Evolutionary conservation across 1,139 yeast genomes (phyloP).

Genomic region (Suhomyces choctaworum): DNA sequence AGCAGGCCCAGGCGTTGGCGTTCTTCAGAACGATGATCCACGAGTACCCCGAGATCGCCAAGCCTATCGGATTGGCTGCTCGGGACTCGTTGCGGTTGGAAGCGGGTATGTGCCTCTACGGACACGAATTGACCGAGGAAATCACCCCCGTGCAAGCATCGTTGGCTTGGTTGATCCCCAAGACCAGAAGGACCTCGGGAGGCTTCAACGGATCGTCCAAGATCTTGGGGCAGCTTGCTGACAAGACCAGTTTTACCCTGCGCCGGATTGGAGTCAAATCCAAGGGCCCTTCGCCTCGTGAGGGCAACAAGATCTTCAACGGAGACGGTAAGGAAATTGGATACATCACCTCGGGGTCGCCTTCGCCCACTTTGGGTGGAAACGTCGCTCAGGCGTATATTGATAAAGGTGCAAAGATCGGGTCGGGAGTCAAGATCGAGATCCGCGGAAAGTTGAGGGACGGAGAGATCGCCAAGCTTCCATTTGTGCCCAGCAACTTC

Average conservation of each 20-base stretch:
- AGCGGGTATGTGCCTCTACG: conserved; percentile 98
- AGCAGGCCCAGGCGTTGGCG: conserved; percentile 48
- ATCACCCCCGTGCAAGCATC: conserved; percentile 88
- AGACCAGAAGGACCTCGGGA: conserved; percentile 61
- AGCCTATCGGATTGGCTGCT: conserved; percentile 94
- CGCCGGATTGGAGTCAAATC: conserved; percentile 75
- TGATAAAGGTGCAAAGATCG: conserved; percentile 72
- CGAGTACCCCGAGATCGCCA: conserved; percentile 56
- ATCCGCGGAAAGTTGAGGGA: conserved; percentile 83
- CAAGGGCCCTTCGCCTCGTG: conserved; percentile 92
- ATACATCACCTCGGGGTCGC: conserved; percentile 81
- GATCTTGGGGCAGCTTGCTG: conserved; percentile 68
- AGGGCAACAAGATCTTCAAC: conserved; percentile 65
- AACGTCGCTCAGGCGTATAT: conserved; percentile 93
- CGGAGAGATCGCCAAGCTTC: conserved; percentile 75
- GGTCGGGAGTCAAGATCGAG: conserved; percentile 71
- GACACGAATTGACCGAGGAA: conserved; percentile 82
- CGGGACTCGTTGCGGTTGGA: conserved; percentile 92
- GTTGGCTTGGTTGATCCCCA: conserved; percentile 85
- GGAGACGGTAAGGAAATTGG: conserved; percentile 60
- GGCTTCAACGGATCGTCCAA: conserved; percentile 77
- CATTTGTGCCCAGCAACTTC: conserved; percentile 76
- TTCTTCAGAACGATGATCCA: conserved; percentile 64
- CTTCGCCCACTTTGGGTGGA: conserved; percentile 82
- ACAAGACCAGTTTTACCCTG: conserved; percentile 55